Evolutionary conservation across 2,329 filamentous ascomycete genomes (phyloP), one percentile per base, ranked within the genome.

Genomic region (Ascochyta clinopodiicola): DNA sequence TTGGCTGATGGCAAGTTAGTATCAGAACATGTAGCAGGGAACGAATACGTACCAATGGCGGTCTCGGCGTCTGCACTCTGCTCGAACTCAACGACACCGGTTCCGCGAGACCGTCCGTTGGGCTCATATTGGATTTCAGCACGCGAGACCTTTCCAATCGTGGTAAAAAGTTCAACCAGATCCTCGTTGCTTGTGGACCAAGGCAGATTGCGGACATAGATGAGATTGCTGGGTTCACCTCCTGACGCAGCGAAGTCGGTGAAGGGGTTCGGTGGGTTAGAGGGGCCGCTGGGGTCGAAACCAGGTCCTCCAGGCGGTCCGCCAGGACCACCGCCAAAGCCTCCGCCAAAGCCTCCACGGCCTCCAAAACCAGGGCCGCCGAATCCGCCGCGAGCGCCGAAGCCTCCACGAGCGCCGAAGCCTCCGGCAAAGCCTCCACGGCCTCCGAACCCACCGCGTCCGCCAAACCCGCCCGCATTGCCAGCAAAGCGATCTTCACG

Each of bases 171-270:
- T 75, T 99, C 95, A 53, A 98, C 87, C 24, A 99, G 82, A 76
- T 99, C 95, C 61, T 99, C 95, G 73, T 99, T 98, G 81, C 93
- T 97, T 15, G 95, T 99, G 25, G 95, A 98, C 95, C 95, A 99
- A 12, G 95, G 95, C 61, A 99, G 86, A 75, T 99, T 99, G 80
- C 94, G 93, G 63, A 98, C 95, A 72, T 96, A 97, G 76, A 99
- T 99, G 48, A 83, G 86, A 69, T 91, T 86, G 76, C 88, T 88
- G 64, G 88, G 87, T 37, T 98, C 95, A 50, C 89, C 92, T 46
- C 92, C 93, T 56, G 91, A 86, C 19, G 91, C 94, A 55, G 93
- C 94, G 72, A 86, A 92, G 76, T 98, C 95, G 45, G 94, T 98
- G 80, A 98, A 98, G 0, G 93, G 86, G 76, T 98, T 98, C 0